A percentile compares a stretch with the other conserved stretches of the same genome.
phyloP scores from a whole-genome alignment of 2,329 filamentous ascomycete species.

The Hypomyces rosellus region DNA sequence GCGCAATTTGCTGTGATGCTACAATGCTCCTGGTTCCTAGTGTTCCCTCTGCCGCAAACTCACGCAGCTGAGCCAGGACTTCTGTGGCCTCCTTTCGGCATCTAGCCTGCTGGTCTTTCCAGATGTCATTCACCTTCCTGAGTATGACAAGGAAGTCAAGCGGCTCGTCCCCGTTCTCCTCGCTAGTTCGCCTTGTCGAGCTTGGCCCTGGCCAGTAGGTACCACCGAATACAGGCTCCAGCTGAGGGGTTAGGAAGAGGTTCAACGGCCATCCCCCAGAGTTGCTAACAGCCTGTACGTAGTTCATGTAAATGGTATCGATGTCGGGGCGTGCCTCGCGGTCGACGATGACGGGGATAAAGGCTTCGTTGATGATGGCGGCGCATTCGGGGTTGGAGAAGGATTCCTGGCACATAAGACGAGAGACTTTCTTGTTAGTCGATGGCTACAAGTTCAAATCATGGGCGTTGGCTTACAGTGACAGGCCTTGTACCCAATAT shows the following conservation, averaged over 20 bases:
- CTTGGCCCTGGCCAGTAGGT: constrained; percentile 91
- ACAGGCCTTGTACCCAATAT: constrained; percentile 91
- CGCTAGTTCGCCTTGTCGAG: constrained; percentile 34
- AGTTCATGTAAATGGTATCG: constrained; percentile 97
- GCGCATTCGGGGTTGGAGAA: constrained; percentile 82
- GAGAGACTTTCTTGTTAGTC: constrained; percentile 53
- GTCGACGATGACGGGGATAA: constrained; percentile 89
- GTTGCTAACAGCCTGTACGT: constrained; percentile 86
- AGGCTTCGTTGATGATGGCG: constrained; percentile 73
- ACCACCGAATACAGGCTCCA: constrained; percentile 91
- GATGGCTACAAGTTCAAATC: background rate
- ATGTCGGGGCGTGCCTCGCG: constrained; percentile 90
- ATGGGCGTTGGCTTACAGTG: constrained; percentile 62
- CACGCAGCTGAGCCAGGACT: constrained; percentile 71
- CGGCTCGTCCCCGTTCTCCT: constrained; percentile 47
- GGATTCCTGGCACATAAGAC: constrained; percentile 88
- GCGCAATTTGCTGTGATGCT: constrained; percentile 22
- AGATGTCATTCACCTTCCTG: constrained; percentile 66
- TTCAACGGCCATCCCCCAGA: constrained; percentile 92
- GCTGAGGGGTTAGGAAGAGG: constrained; percentile 88
- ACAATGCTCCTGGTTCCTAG: constrained; percentile 41
- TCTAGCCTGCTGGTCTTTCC: constrained; percentile 76
- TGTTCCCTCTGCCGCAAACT: constrained; percentile 85
- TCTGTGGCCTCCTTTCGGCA: constrained; percentile 79
- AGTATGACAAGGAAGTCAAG: constrained; percentile 80